Percentiles rank a stretch among this genome's conserved stretches.
Evolutionary conservation across 345 rosid species (phyloP).

Genomic region (Populus simonii): DNA sequence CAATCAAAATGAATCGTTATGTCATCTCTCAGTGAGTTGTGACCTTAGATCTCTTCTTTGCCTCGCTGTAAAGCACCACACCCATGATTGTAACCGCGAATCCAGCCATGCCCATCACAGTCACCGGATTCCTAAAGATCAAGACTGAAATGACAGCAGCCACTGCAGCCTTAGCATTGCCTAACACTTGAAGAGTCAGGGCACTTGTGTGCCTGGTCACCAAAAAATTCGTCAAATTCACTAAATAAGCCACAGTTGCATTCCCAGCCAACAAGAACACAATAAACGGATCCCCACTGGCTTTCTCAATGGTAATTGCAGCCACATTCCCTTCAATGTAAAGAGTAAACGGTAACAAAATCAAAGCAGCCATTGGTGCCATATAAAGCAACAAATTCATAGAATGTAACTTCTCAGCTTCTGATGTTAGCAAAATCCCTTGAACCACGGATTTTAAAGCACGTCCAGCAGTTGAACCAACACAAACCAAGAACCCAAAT

Average conservation of each 20-base stretch:
- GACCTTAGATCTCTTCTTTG: constrained; percentile 97
- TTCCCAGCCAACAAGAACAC: constrained; percentile 76
- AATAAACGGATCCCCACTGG: constrained; percentile 57
- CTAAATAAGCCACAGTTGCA: constrained; percentile 95
- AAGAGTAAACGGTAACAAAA: constrained; percentile 84
- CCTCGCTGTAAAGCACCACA: constrained; percentile 95
- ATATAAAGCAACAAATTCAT: constrained; percentile 88
- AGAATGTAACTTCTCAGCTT: constrained; percentile 90
- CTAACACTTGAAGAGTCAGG: constrained; percentile 90
- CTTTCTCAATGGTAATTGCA: constrained; percentile 67
- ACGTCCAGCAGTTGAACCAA: constrained; percentile 92
- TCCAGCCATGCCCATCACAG: constrained; percentile 86
- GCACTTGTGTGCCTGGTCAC: constrained; percentile 99
- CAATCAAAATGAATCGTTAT: constrained; percentile 34
- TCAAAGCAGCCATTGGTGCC: constrained; percentile 97
- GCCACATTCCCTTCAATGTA: constrained; percentile 92
- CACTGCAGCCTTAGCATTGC: constrained; percentile 96
- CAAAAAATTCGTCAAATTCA: constrained; percentile 88
- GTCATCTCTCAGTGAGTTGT: constrained; percentile 38
- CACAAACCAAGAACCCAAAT: constrained; percentile 87
- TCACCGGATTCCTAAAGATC: constrained; percentile 93
- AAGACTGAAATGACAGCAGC: constrained; percentile 92
- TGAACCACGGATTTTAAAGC: constrained; percentile 94
- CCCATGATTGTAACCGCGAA: constrained; percentile 92
- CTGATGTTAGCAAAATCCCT: constrained; percentile 77